These are phyloP conservation scores for Neurospora crassa DNA, from an alignment of 2,329 filamentous ascomycete genomes.

Conservation along the genomic window DNA sequence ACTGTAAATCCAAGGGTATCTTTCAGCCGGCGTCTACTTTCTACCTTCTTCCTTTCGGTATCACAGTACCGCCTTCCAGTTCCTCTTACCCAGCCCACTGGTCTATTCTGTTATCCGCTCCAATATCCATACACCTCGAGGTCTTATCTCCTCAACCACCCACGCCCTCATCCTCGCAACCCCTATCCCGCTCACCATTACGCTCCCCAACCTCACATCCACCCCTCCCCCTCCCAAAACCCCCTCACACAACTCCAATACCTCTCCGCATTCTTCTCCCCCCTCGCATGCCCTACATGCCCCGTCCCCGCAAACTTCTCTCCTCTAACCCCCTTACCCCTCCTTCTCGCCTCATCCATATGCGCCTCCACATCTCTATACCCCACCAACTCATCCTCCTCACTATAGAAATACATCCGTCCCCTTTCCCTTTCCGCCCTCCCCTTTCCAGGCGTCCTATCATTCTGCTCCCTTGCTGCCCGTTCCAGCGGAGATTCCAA, in stretches of 20 bases:
- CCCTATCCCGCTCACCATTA: background rate
- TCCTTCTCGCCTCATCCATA: conserved; percentile 29
- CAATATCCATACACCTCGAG: no score
- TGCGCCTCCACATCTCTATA: conserved; percentile 39
- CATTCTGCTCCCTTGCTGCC: conserved; percentile 9
- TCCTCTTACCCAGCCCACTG: no score
- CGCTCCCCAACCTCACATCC: background rate
- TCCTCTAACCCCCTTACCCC: conserved; percentile 31
- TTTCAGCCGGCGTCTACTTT: no score
- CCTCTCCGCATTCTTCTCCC: conserved; percentile 27
- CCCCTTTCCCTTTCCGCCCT: conserved; percentile 25
- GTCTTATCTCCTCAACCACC: background rate
- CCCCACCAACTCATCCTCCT: conserved; percentile 36
- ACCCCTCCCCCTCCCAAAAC: conserved; percentile 31
- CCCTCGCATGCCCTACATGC: conserved; percentile 41
- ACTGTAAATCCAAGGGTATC: no score
- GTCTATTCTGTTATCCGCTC: no score
- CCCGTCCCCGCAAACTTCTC: conserved; percentile 37
- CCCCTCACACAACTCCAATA: conserved; percentile 42
- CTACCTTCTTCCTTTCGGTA: no score
- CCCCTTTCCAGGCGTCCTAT: background rate
- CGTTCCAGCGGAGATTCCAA: conserved; percentile 6
- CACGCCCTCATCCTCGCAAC: background rate
- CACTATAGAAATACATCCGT: conserved; percentile 43
- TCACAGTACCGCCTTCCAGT: no score